Evolutionary conservation across 495 filamentous ascomycete genomes (phyloP).

Genomic region (Neurospora hispaniola): DNA sequence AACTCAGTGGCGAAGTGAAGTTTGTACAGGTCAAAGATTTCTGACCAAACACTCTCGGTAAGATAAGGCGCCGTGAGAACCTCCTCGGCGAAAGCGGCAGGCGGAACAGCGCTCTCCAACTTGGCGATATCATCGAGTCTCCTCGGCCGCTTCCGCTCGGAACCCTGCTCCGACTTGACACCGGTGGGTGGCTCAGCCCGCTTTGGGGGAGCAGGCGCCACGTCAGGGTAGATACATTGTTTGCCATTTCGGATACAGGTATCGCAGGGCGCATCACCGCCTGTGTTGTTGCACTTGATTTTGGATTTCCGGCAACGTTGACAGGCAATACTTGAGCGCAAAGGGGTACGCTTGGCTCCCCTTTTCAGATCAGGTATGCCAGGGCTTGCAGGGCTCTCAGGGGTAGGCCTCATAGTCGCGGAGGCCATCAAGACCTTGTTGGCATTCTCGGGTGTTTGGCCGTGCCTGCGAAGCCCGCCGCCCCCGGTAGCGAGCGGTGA

Average conservation of each 20-base stretch:
- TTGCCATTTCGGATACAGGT: constrained; percentile 66
- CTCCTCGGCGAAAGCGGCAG: constrained; percentile 31
- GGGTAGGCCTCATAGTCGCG: constrained; percentile 20
- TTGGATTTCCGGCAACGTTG: constrained; percentile 69
- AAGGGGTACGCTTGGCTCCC: constrained; percentile 39
- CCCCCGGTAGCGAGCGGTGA: constrained; percentile 15
- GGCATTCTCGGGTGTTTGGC: constrained; percentile 19
- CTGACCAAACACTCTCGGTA: constrained; percentile 59
- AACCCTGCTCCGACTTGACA: constrained; percentile 47
- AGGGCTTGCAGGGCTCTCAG: constrained; percentile 21
- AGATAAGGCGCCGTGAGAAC: constrained; percentile 44
- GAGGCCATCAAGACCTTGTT: constrained; percentile 6
- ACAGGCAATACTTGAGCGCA: constrained; percentile 76
- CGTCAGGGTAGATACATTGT: constrained; percentile 65
- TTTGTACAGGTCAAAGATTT: constrained; percentile 70
- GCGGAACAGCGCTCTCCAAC: constrained; percentile 23
- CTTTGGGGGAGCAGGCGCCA: constrained; percentile 46
- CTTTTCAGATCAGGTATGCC: constrained; percentile 32
- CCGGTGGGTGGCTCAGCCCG: constrained; percentile 40
- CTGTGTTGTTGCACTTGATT: constrained; percentile 69
- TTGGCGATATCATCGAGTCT: constrained; percentile 40
- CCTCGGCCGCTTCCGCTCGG: constrained; percentile 50
- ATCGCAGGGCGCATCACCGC: constrained; percentile 57
- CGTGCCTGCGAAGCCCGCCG: constrained; percentile 13
- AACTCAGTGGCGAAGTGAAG: constrained; percentile 73